These are phyloP conservation scores for Eucalyptus marginata DNA, from an alignment of 345 rosid species.

Conservation along the genomic window DNA sequence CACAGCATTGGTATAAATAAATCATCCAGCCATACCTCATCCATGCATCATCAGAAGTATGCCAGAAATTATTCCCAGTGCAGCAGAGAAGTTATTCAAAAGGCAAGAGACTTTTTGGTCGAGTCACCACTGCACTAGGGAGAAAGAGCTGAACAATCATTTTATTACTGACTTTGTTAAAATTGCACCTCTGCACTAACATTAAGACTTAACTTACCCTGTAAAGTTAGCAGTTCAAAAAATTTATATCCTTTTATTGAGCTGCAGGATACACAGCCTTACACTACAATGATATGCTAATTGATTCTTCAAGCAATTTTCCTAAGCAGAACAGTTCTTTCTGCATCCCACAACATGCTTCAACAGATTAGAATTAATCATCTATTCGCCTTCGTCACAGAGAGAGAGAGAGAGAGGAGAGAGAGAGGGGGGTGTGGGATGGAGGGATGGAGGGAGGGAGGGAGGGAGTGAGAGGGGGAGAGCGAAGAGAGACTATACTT, in stretches of 20 bases:
- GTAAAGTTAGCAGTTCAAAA: neutral
- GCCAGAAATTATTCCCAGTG: neutral
- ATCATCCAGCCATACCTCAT: no score
- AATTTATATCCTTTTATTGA: neutral
- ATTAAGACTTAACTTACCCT: neutral
- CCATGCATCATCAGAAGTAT: neutral
- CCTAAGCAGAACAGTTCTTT: neutral
- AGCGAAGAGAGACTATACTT: slow-evolving; percentile 17
- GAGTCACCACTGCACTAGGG: neutral
- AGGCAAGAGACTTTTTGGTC: neutral
- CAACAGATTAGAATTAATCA: neutral
- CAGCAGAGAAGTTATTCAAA: neutral
- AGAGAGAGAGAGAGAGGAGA: no score
- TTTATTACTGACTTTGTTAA: neutral
- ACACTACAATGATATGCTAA: neutral
- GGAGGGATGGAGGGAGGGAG: neutral
- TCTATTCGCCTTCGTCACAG: neutral
- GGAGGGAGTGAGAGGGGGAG: neutral
- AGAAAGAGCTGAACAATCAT: neutral
- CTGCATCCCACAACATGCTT: neutral
- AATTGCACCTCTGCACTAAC: neutral
- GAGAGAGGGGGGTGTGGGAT: no score
- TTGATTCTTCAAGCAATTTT: neutral
- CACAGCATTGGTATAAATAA: no score
- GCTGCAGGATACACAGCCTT: neutral